phyloP scores from a whole-genome alignment of 2,329 filamentous ascomycete genomes.

The Pestalotiopsis sp. region DNA sequence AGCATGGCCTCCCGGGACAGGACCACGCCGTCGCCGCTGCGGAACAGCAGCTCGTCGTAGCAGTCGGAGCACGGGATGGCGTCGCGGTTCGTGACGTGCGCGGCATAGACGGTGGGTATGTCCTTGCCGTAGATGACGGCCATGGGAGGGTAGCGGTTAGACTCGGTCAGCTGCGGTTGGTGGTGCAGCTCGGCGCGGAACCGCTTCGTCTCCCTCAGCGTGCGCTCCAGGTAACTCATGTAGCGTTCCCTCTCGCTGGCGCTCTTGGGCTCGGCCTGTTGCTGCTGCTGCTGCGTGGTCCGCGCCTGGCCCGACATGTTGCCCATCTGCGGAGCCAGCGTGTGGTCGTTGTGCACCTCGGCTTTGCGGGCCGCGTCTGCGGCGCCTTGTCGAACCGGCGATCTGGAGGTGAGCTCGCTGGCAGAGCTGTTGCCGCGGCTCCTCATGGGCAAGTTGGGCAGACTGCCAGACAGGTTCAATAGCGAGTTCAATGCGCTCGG shows the following conservation, averaged over 20 bases:
- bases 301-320: constrained; percentile 30
- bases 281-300: constrained; percentile 30
- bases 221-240: constrained; percentile 72
- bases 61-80: constrained; percentile 75
- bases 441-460: constrained; percentile 47
- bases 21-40: constrained; percentile 86
- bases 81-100: constrained; percentile 72
- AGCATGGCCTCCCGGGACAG: constrained; percentile 85
- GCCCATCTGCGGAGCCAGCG: constrained; percentile 51
- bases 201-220: constrained; percentile 67
- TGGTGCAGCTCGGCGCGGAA: constrained; percentile 79
- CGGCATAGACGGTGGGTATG: constrained; percentile 82
- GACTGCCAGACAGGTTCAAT: constrained; percentile 45
- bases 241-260: constrained; percentile 56
- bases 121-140: constrained; percentile 86
- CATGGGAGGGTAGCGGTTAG: constrained; percentile 81
- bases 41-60: constrained; percentile 87
- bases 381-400: constrained; percentile 22
- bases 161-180: constrained; percentile 55
- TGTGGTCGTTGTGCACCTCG: constrained; percentile 37
- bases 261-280: constrained; percentile 19
- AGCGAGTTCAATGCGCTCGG: constrained; percentile 45
- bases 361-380: constrained; percentile 29
- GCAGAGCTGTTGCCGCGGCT: constrained; percentile 44
- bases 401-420: constrained; percentile 23